Percentiles rank a stretch among this genome's conserved stretches.
phyloP scores from a whole-genome alignment of 768 basidiomycete species.

The Gloeophyllum trabeum region DNA sequence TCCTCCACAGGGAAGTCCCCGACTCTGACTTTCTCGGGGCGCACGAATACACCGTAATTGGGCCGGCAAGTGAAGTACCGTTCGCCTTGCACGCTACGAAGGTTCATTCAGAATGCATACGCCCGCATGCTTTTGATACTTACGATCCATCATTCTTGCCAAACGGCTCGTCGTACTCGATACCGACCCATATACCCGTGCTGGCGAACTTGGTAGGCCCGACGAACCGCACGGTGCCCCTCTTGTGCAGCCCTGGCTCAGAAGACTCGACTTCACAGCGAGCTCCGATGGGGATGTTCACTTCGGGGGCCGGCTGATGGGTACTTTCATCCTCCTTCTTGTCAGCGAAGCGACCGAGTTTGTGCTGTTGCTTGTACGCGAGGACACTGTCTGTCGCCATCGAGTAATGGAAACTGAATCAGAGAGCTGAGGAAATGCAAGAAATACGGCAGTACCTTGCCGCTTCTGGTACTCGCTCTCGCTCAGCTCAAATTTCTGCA shows the following conservation, averaged over 20 bases:
- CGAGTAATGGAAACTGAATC: conserved; percentile 1
- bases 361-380: conserved; percentile 77
- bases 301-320: conserved; percentile 14
- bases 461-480: conserved; percentile 73
- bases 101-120: conserved; percentile 2
- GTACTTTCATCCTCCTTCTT: conserved; percentile 25
- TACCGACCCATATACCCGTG: conserved; percentile 71
- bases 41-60: conserved; percentile 79
- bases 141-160: conserved; percentile 95
- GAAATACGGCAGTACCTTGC: conserved; percentile 43
- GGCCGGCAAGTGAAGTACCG: conserved; percentile 75
- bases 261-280: conserved; percentile 75
- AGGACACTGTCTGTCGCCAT: conserved; percentile 65
- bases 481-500: conserved; percentile 88
- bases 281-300: conserved; percentile 52
- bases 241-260: conserved; percentile 60
- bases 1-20: conserved; percentile 88
- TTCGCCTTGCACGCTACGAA: conserved; percentile 65
- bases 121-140: too few species aligned
- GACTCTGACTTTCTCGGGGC: conserved; percentile 66
- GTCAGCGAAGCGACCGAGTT: conserved; percentile 82
- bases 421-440: not conserved
- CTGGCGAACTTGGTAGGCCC: conserved; percentile 69
- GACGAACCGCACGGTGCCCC: conserved; percentile 80
- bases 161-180: conserved; percentile 92